Base-by-base conservation (phyloP, 768 basidiomycete species). In the Tylopilus vinaceipallidus region DNA sequence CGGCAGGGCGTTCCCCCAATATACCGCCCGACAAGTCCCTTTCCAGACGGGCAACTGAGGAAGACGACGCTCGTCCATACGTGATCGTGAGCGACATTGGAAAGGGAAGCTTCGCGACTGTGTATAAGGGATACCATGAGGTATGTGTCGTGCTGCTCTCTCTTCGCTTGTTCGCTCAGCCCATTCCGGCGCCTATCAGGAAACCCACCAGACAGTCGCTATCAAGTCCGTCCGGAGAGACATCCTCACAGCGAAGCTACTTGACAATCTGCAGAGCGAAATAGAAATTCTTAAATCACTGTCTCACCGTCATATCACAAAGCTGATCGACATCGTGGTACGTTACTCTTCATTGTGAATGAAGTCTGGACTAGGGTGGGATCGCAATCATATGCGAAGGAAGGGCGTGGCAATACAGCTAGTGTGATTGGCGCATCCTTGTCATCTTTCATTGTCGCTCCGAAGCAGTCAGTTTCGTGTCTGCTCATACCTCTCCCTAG, bases 201-300 rank as follows among this genome's bases (percentile, higher is more conserved):
- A 88, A 60, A 86, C 84, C 3, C 80, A 83, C 59, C 75, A 80
- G 12, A 78, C 83, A 42, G 89, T 98, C 32, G 97, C 97, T 8
- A 86, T 99, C 72, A 98, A 99, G 77, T 90, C 93, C 8, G 91
- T 99, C 47, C 86, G 88, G 51, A 83, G 87, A 44, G 83, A 88
- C 62, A 91, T 85, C 57, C 81, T 99, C 32, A 93, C 86, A 30
- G 75, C 89, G 13, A 99, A 98, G 71, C 80, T 98, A 16, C 84
- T 98, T 50, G 95, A 98, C 73, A 98, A 98, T 65, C 81, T 98
- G n/a, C 93, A 97, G 67, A 90, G 89, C 59, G 97, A 99, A 76
- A 98, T 98, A 50, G 85, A 92, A 54, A 98, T 99, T 55, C 82
- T 98, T 60, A 98, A 98, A 74, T 84, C 86, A 1, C 80, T 98